Percentiles rank a stretch among this genome's conserved stretches.
These are phyloP conservation scores for Euphorbia corollata DNA, from an alignment of 441 rosid genomes.

Conservation along the genomic window DNA sequence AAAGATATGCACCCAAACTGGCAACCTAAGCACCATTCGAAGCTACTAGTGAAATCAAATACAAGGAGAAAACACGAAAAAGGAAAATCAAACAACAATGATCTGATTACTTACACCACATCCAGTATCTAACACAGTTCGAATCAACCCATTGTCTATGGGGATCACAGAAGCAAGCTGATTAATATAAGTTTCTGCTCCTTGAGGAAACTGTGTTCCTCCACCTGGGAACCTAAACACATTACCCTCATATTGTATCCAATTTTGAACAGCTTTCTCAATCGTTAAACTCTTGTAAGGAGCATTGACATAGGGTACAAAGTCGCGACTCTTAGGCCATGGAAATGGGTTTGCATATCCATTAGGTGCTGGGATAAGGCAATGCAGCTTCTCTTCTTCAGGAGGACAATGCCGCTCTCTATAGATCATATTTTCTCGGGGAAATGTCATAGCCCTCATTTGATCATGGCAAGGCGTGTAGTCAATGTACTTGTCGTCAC, in stretches of 20 bases:
- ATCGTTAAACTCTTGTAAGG: constrained; percentile 90
- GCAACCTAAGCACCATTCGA: constrained; percentile 33
- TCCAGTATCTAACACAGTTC: constrained; percentile 95
- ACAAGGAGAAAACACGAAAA: background rate
- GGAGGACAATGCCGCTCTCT: constrained; percentile 86
- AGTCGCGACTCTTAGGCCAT: constrained; percentile 97
- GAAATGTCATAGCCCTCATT: constrained; percentile 84
- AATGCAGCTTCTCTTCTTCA: constrained; percentile 57
- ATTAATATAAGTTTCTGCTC: constrained; percentile 84
- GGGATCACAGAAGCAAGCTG: constrained; percentile 90
- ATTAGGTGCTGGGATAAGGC: constrained; percentile 85
- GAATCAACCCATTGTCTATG: constrained; percentile 70
- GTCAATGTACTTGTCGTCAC: constrained; percentile 51
- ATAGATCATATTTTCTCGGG: constrained; percentile 82
- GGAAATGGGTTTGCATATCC: constrained; percentile 86
- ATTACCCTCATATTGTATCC: constrained; percentile 84
- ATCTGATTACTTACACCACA: constrained; percentile 62
- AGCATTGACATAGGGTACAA: constrained; percentile 85
- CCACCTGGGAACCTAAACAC: constrained; percentile 97
- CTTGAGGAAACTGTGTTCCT: constrained; percentile 94
- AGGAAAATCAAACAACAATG: background rate
- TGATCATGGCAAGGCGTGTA: constrained; percentile 97
- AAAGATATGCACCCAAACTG: constrained; percentile 90
- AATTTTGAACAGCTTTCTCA: constrained; percentile 95
- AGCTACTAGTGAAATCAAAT: constrained; percentile 26